Evolutionary conservation across 148 eudicot species (phyloP), one percentile per base, ranked within the genome.

Genomic region (Talinum fruticosum): DNA sequence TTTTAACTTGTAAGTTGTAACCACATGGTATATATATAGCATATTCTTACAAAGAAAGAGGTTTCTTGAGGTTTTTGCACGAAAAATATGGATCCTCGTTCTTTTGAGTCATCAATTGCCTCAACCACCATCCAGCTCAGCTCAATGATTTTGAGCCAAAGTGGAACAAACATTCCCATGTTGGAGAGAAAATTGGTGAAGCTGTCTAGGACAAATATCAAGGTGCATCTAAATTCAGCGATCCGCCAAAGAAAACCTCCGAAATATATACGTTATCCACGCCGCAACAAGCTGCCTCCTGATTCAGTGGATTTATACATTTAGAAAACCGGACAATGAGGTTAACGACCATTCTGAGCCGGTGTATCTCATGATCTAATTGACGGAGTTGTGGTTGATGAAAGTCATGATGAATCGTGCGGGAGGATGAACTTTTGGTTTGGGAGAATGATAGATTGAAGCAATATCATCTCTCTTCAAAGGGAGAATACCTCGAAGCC

Each of bases 401-500:
- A 29, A 23, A 29, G 64, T 62, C 75, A 75, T 23, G 77, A 59
- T 67, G 78, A 76, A 23, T 75, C 57, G 80, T 69, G 36, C 77
- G 74, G 15, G 80, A 76, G 18, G 85, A 80, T 59, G 87, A 74
- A 53, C 30, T 35, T 49, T 72, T 74, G 79, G 83, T 69, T 38
- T 96, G 99, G 97, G 88, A 89, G 47, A 74, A 76, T 0, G 97
- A 93, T 73, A 96, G 82, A 84, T 93, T 62, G 97, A 96, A 78
- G 93, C 99, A 30, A 96, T 96, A 79, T 86, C 97, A 69, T 90
- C 97, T 61, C 89, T 96, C 21, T 96, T 96, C 80, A 83, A 86
- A 79, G 93, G 97, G 66, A 90, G 99, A 59, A 80, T 96, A 64
- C 97, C 97, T 82, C 97, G n/a, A n/a, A 91, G 84, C 97, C 94